Base-by-base conservation (phyloP, 306 rosid genomes). In the Quercus engelmannii region DNA sequence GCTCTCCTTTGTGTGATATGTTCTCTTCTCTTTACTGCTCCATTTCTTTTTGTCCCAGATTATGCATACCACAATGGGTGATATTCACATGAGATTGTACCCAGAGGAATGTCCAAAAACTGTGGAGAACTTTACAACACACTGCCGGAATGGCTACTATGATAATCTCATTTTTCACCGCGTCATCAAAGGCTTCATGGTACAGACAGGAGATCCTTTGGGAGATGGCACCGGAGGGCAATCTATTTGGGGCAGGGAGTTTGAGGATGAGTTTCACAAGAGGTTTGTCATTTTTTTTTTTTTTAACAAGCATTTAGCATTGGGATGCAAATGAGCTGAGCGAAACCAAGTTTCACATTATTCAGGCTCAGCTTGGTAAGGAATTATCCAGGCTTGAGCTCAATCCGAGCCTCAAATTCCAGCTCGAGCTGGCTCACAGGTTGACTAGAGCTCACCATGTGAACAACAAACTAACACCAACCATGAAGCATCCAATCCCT, bases 181-280 rank as follows among this genome's bases (percentile, higher is more conserved):
- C 23, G 98, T 95, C 86, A 95, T 95, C 85, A 95, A 90, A 82
- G 99, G 98, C 76, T 95, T 95, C 90, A 95, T 91, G 99, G 75
- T 95, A 78, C 99, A 95, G 83, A 95, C 99, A 63, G 97, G 99
- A 84, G 99, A 95, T 91, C 99, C 99, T 88, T 83, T 95, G 69
- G 98, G 98, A 81, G 99, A 95, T 75, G 99, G 99, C 69, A 93
- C 99, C 23, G 98, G 99, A 73, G 99, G 99, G 69, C 99, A 91
- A 71, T 95, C 98, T 78, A 93, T 95, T 81, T 95, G 99, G 99
- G 99, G 99, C 52, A 91, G 99, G 79, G 99, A 95, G 77, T 95
- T 95, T 80, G 99, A 93, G 85, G 99, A 95, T 83, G 99, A 95
- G 79, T 90, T 95, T 88, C 97, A 95, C 86, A 95, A 95, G 84